These are phyloP conservation scores for Euphrasia arctica DNA, from an alignment of 305 asterid genomes.

Conservation along the genomic window DNA sequence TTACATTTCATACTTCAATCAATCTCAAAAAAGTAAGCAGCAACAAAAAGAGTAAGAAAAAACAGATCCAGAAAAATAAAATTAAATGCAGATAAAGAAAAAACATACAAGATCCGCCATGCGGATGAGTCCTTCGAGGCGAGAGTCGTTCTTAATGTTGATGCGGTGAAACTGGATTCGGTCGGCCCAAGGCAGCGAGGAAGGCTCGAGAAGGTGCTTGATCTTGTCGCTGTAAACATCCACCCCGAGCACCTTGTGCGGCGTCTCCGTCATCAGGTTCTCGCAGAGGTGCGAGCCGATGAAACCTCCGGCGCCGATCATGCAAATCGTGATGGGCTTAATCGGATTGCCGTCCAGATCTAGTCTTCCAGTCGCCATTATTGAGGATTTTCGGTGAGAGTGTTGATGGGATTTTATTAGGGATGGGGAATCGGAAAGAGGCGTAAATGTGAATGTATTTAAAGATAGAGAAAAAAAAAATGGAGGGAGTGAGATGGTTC, in stretches of 20 bases:
- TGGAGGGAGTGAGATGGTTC: conserved; percentile 48
- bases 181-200: conserved; percentile 50
- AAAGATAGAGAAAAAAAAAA: conserved; percentile 33
- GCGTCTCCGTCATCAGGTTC: conserved; percentile 75
- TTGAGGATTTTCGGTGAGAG: neutral
- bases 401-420: conserved; percentile 23
- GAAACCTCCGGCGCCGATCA: conserved; percentile 97
- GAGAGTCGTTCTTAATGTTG: conserved; percentile 86
- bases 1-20: conserved; percentile 12
- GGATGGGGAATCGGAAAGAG: conserved; percentile 6
- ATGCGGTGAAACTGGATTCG: conserved; percentile 92
- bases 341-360: conserved; percentile 91
- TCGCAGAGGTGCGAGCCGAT: conserved; percentile 95
- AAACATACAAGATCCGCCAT: conserved; percentile 83
- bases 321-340: conserved; percentile 75
- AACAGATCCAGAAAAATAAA: conserved; percentile 27
- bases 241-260: conserved; percentile 76
- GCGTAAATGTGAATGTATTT: conserved; percentile 39
- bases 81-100: conserved; percentile 15
- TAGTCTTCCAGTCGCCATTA: conserved; percentile 67
- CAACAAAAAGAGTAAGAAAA: conserved; percentile 9
- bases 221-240: conserved; percentile 88
- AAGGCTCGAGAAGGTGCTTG: conserved; percentile 76
- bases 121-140: conserved; percentile 92
- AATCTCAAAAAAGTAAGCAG: neutral